phyloP scores from a whole-genome alignment of 2,329 filamentous ascomycete species.

The Diaporthe helianthi region DNA sequence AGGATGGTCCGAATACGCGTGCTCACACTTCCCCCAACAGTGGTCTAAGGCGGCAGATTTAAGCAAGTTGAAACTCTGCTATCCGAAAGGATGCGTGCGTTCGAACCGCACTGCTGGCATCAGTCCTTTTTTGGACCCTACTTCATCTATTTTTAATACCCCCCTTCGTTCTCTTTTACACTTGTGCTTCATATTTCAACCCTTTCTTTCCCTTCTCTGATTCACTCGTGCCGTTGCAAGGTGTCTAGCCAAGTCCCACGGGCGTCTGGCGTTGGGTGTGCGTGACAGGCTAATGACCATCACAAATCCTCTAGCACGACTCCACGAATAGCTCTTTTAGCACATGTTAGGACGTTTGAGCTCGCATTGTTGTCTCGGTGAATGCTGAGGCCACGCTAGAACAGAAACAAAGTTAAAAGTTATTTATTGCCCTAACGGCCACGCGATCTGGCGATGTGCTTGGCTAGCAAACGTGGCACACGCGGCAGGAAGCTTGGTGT shows the following conservation, averaged over 20 bases:
- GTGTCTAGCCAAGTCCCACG: neutral
- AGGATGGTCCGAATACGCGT: neutral
- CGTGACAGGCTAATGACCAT: neutral
- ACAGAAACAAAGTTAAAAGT: too few species aligned
- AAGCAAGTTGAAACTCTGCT: conserved; percentile 32
- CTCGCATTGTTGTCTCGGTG: neutral
- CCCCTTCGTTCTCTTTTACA: neutral
- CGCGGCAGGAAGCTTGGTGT: conserved; percentile 3
- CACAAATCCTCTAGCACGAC: neutral
- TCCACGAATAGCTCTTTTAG: neutral
- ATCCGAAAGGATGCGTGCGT: conserved; percentile 35
- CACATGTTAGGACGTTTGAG: conserved; percentile 2
- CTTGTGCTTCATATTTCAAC: neutral
- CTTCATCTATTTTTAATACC: neutral
- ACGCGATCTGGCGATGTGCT: neutral
- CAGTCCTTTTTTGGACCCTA: conserved; percentile 4
- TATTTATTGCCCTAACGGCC: neutral
- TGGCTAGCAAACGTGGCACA: neutral
- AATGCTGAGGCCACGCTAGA: neutral
- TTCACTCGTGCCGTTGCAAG: neutral
- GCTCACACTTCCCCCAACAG: conserved; percentile 25
- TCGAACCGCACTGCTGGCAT: conserved; percentile 35
- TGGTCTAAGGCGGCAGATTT: conserved; percentile 34
- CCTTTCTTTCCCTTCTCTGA: neutral
- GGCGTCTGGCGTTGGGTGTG: neutral